Evolutionary conservation across 164 flowering plant genomes (phyloP).

Genomic region (Platanus orientalis): DNA sequence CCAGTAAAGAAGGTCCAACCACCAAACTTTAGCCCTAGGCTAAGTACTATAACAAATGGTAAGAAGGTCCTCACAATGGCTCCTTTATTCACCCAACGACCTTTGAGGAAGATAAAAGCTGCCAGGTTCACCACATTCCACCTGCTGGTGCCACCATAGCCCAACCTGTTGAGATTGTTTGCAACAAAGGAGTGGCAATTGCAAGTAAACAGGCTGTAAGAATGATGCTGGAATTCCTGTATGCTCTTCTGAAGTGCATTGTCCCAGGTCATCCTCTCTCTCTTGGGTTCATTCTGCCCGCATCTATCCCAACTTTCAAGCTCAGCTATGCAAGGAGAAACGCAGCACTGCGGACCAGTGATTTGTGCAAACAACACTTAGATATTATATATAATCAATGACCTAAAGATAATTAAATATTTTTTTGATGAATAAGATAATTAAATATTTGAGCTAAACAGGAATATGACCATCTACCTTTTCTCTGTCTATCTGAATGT

Average conservation of each 20-base stretch:
- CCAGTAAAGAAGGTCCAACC: constrained; percentile 50
- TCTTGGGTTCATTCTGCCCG: constrained; percentile 24
- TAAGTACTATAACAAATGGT: constrained; percentile 54
- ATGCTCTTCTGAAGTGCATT: constrained; percentile 68
- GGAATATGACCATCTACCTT: constrained; percentile 37
- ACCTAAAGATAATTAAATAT: background rate
- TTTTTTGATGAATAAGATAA: no score
- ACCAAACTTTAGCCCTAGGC: constrained; percentile 52
- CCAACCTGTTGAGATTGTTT: constrained; percentile 69
- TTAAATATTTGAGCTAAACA: background rate
- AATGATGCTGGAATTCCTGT: constrained; percentile 78
- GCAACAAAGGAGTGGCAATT: constrained; percentile 96
- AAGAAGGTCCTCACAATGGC: constrained; percentile 46
- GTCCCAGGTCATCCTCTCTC: constrained; percentile 57
- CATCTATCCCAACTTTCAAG: constrained; percentile 19
- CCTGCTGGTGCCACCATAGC: constrained; percentile 42
- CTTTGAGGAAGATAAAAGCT: constrained; percentile 60
- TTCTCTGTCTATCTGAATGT: constrained; percentile 61
- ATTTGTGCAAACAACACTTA: background rate
- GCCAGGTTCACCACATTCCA: constrained; percentile 97
- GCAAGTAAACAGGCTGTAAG: constrained; percentile 84
- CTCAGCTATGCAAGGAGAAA: constrained; percentile 18
- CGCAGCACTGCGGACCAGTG: constrained; percentile 38
- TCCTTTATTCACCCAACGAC: constrained; percentile 65
- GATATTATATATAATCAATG: constrained; percentile 3